Percentiles rank a stretch among this genome's conserved stretches.
Evolutionary conservation across 768 basidiomycete species (phyloP).

Genomic region (Pulveroboletus sp.): DNA sequence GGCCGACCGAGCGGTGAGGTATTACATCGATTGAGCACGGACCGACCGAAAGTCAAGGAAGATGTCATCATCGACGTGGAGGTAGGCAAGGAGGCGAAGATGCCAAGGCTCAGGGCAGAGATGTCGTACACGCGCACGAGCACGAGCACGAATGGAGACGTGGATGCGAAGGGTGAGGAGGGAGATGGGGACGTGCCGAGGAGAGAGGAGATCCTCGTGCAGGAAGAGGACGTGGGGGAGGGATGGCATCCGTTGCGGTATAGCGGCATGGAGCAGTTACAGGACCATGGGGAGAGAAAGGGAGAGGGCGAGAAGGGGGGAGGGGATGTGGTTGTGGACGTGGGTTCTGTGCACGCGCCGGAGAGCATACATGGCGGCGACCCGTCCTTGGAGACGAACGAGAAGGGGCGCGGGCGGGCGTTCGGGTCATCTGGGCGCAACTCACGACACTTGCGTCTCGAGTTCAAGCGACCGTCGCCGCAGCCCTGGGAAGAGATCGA

Average conservation of each 20-base stretch:
- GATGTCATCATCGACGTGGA: background rate
- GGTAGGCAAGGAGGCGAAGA: background rate
- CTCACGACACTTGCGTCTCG: slow-evolving; percentile 44
- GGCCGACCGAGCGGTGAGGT: background rate
- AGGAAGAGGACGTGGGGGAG: slow-evolving; percentile 24
- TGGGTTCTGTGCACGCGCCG: slow-evolving; percentile 6
- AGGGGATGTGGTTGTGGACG: background rate
- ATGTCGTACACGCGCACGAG: slow-evolving; percentile 31
- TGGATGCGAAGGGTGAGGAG: slow-evolving; percentile 14
- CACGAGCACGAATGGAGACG: slow-evolving; percentile 12
- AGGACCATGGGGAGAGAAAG: slow-evolving; percentile 4
- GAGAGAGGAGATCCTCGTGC: slow-evolving; percentile 20
- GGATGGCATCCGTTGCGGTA: slow-evolving; percentile 26
- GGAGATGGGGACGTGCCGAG: slow-evolving; percentile 2
- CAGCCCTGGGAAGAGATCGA: slow-evolving; percentile 63
- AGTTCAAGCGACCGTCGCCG: slow-evolving; percentile 49
- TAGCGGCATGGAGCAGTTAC: slow-evolving; percentile 7
- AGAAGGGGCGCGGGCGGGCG: slow-evolving; percentile 27
- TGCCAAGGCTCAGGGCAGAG: slow-evolving; percentile 7
- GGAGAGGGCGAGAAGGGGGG: slow-evolving; percentile 3
- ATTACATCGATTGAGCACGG: slow-evolving; percentile 1
- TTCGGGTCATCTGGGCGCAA: slow-evolving; percentile 21
- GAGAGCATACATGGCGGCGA: slow-evolving; percentile 11
- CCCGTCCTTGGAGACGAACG: slow-evolving; percentile 13
- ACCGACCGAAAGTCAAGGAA: background rate